Evolutionary conservation across 495 filamentous ascomycete species (phyloP), one percentile per base, ranked within the genome.

Genomic region (Penicillium roqueforti): DNA sequence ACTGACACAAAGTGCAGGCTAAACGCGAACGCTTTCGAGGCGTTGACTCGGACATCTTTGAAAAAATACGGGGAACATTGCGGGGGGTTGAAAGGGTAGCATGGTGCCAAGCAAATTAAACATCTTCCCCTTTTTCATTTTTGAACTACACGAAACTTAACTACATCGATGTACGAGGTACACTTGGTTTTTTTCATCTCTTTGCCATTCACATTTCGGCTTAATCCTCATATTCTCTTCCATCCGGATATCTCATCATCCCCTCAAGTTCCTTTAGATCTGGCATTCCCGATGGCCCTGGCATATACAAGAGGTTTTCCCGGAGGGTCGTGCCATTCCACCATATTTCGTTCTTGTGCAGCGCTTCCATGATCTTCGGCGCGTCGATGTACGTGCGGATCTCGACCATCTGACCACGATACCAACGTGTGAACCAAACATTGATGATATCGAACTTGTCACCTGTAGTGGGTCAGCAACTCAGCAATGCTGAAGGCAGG

Each of bases 1-100:
- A 67, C 46, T 79, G 73, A 43, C 80, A 83, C 4, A 73, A 73
- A 18, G 68, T 55, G 62, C 80, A 83, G 28, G 78, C 80, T 19
- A 74, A 66, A 16, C 77, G 71, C 41, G 74, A 74, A 43, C 74
- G 71, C 54, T 76, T 76, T 26, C 74, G 68, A 26, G 55, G 67
- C 3, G 60, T 57, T 26, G 65, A 61, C 25, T 74, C 69, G 37
- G 63, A 42, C 71, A 74, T 74, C 14, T 32, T 48, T 16, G 47
- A 41, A 51, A 40, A 50, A 44, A 36, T 53, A 52, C 54, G 38
- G 47, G 47, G 36, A 52, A 29, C 16, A 47, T 54, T 20, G 37
- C 44, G 44, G 39, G 43, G 43, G 20, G 42, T 29, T 11, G 34
- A n/a, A 22, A 9, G 32, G 41, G 56, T 54, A 20, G 13, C 18